Percentiles rank a stretch among this genome's conserved stretches.
phyloP scores from a whole-genome alignment of 108 stramenopile genomes.

The Cyclotella kingstonii region DNA sequence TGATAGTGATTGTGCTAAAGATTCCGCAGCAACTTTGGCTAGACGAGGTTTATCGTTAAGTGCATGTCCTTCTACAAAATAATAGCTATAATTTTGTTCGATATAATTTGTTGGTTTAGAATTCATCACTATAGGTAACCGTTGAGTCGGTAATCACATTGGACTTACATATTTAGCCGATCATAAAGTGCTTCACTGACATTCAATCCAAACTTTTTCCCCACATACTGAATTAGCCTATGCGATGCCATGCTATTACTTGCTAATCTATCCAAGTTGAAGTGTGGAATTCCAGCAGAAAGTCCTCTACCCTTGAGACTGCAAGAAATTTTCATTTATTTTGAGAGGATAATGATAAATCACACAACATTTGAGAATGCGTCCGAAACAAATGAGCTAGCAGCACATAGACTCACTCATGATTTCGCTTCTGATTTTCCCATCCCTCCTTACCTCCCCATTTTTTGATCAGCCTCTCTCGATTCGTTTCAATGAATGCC shows the following conservation, averaged over 20 bases:
- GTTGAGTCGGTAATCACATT: neutral
- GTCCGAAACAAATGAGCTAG: neutral
- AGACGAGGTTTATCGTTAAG: conserved; percentile 63
- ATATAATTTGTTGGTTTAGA: neutral
- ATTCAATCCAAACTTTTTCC: conserved; percentile 69
- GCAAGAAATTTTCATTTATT: neutral
- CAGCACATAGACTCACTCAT: conserved; percentile 43
- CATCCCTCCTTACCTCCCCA: conserved; percentile 82
- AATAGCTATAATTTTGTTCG: conserved; percentile 45
- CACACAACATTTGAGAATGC: neutral
- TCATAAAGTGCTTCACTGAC: conserved; percentile 78
- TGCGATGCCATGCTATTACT: conserved; percentile 86
- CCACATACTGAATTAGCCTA: conserved; percentile 77
- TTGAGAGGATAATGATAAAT: neutral
- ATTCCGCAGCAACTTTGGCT: conserved; percentile 50
- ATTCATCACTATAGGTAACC: neutral
- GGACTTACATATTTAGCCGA: conserved; percentile 63
- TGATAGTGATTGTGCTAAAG: conserved; percentile 31
- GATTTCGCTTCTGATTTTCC: conserved; percentile 67
- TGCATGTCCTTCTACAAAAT: conserved; percentile 70
- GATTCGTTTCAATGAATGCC: conserved; percentile 76
- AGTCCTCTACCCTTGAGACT: conserved; percentile 73
- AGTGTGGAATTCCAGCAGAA: conserved; percentile 81
- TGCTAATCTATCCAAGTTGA: conserved; percentile 81
- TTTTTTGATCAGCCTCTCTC: conserved; percentile 73